Percentiles rank a stretch among this genome's conserved stretches.
These are phyloP conservation scores for Capsella rubella DNA, from an alignment of 441 rosid genomes.

Conservation along the genomic window DNA sequence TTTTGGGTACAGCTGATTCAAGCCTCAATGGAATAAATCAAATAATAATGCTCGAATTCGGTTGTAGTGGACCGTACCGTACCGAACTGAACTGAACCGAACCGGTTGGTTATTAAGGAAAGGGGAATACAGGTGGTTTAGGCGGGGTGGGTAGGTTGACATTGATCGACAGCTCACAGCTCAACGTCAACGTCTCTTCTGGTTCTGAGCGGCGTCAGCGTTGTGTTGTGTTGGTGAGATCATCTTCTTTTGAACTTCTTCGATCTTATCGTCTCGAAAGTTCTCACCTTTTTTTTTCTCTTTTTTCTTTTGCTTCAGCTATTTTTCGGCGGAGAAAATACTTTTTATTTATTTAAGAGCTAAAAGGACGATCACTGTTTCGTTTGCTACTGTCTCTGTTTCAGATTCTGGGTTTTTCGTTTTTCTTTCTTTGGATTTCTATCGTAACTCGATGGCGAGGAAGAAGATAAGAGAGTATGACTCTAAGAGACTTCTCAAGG, in stretches of 20 bases:
- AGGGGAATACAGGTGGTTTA: constrained; percentile 17
- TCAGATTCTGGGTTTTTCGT: constrained; percentile 36
- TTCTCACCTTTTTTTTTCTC: constrained; percentile 21
- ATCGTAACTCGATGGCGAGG: constrained; percentile 68
- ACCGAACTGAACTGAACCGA: constrained; percentile 15
- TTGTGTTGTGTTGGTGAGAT: constrained; percentile 22
- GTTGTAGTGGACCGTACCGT: constrained; percentile 7
- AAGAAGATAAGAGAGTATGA: constrained; percentile 98
- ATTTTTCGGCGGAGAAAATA: not conserved
- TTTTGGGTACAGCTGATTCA: constrained; percentile 13
- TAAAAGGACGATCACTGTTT: constrained; percentile 22
- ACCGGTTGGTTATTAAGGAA: constrained; percentile 23
- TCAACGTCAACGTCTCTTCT: constrained; percentile 39
- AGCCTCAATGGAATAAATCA: not conserved
- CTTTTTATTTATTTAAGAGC: not conserved
- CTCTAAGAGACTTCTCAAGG: constrained; percentile 83
- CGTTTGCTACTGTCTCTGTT: constrained; percentile 15
- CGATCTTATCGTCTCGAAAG: constrained; percentile 33
- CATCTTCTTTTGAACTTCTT: constrained; percentile 20
- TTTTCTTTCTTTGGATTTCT: not conserved
- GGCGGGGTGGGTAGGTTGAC: constrained; percentile 38
- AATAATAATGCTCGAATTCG: not conserved
- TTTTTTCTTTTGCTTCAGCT: not conserved
- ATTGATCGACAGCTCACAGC: not conserved
- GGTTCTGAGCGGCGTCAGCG: constrained; percentile 33